Conservation (phyloP, 1,284 basidiomycete genomes). For the Erythrobasidium hasegawianum region DNA sequence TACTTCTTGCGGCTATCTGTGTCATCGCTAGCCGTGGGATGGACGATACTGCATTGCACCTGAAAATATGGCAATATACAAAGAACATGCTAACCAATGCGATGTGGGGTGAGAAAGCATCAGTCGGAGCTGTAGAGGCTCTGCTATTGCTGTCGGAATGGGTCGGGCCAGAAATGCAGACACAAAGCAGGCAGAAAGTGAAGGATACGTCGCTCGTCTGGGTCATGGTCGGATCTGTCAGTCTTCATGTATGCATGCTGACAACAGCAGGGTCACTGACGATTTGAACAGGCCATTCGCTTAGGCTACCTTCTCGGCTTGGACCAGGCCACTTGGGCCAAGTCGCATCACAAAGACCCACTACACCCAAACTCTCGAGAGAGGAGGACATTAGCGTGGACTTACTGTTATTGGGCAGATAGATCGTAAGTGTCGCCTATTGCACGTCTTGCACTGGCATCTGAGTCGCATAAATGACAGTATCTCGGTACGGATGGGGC, state of each 20-base stretch:
- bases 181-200: neutral
- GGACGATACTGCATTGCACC: neutral
- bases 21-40: neutral
- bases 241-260: too few relatives aligned
- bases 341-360: neutral
- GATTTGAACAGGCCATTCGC: neutral
- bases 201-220: conserved; percentile 4
- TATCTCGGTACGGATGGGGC: neutral
- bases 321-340: neutral
- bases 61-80: neutral
- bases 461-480: neutral
- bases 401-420: neutral
- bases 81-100: neutral
- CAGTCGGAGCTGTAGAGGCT: conserved; percentile 2
- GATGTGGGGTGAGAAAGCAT: neutral
- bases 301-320: neutral
- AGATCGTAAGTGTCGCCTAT: neutral
- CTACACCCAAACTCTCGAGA: neutral
- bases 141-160: conserved; percentile 1
- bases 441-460: neutral
- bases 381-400: neutral
- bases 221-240: neutral
- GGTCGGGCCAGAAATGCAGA: neutral
- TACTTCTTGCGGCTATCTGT: neutral
- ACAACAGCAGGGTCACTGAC: too few relatives aligned